These are phyloP conservation scores for Ramularia endophylla DNA, from an alignment of 2,329 filamentous ascomycete genomes.

Conservation along the genomic window DNA sequence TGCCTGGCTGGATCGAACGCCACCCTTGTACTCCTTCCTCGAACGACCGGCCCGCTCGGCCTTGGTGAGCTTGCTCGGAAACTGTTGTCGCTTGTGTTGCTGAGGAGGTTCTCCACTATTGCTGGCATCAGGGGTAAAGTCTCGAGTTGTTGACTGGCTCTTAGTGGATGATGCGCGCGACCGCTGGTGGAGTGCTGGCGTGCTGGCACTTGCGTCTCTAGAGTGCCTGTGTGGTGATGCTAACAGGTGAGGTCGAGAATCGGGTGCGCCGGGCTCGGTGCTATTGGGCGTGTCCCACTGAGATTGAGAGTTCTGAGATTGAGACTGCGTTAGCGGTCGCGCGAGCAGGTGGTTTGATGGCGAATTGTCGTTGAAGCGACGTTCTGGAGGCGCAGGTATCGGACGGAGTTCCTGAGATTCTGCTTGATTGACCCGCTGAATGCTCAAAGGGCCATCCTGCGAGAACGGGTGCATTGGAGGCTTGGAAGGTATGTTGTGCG, in stretches of 20 bases:
- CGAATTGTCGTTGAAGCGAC: neutral
- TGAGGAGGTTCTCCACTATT: constrained; percentile 7
- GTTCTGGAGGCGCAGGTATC: neutral
- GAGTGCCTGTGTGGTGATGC: too few relatives aligned
- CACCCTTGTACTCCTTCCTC: constrained; percentile 12
- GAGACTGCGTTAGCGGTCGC: neutral
- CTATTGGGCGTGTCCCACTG: neutral
- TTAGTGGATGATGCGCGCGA: constrained; percentile 17
- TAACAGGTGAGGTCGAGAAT: neutral
- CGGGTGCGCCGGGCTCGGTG: neutral
- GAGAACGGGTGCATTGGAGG: too few relatives aligned
- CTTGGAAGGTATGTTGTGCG: too few relatives aligned
- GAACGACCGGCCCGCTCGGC: constrained; percentile 14
- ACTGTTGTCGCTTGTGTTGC: constrained; percentile 1
- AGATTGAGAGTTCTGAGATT: neutral
- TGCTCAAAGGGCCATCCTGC: constrained; percentile 12
- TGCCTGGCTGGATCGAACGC: constrained; percentile 4
- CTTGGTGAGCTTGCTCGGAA: constrained; percentile 10
- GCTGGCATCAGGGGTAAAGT: constrained; percentile 14
- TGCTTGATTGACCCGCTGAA: constrained; percentile 11
- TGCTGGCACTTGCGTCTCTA: too few relatives aligned
- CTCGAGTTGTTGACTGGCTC: constrained; percentile 14
- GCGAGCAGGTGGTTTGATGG: neutral
- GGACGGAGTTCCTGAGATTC: constrained; percentile 1
- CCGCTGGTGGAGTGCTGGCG: constrained; percentile 6